Evolutionary conservation across 176 grass and related monocot genomes (phyloP), one percentile per base, ranked within the genome.

Genomic region (Avena sativa): DNA sequence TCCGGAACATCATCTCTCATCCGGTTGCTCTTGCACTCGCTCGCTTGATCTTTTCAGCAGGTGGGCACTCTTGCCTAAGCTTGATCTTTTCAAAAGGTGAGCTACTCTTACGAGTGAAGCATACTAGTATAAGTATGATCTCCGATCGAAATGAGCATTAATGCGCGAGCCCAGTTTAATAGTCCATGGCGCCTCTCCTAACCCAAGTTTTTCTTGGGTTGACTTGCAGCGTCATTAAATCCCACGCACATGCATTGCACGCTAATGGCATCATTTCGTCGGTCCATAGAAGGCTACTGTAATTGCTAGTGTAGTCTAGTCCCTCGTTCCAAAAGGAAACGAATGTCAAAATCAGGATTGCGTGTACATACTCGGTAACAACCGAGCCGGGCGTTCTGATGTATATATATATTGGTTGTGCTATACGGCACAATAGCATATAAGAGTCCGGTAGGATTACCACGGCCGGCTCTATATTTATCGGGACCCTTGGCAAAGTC

Each of bases 141-240:
- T 60, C 56, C 12, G 26, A 12, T 26, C 67, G 26, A 55, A 19
- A 51, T 2, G 23, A 17, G 23, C 36, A 47, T 66, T 12, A 84
- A 58, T 28, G 70, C 48, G 25, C 50, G 70, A 15, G 25, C 38
- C 76, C 75, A 60, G 38, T 83, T 82, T 16, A 55, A 55, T 82
- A 82, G 9, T 70, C 28, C 23, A 50, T 19, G 43, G 17, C 52
- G 13, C 14, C 20, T 55, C 17, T 70, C 48, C 15, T 69, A 50
- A 51, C 62, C 52, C 34, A 19, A n/a, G n/a, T 5, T 15, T 11
- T 32, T 48, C 1, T 43, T 43, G 40, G 25, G 78, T 86, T 86
- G 78, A 86, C 88, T 74, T 81, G 9, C 36, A 30, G 34, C 4
- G 38, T 71, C 76, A 81, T 81, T 86, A 76, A 86, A 81, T 76